A percentile compares a stretch with the other conserved stretches of the same genome.
phyloP scores from a whole-genome alignment of 1,284 basidiomycete species.

The Boletus sp. region DNA sequence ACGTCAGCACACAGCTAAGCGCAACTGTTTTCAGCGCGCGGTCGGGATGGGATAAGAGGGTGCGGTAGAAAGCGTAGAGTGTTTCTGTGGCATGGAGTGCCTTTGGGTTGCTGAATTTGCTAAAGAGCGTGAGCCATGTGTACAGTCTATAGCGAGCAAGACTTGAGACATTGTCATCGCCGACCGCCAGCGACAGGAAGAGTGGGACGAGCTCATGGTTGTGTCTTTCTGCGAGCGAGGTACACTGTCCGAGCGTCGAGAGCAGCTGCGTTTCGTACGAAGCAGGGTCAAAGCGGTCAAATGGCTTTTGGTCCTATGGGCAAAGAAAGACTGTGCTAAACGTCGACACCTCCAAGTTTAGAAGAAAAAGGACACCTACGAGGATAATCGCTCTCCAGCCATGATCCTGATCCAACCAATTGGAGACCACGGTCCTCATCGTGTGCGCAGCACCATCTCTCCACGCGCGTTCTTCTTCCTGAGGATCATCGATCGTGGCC shows the following conservation, averaged over 20 bases:
- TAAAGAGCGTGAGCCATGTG: conserved; percentile 85
- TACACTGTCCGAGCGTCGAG: conserved; percentile 63
- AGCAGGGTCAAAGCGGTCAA: conserved; percentile 72
- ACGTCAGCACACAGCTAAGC: conserved; percentile 83
- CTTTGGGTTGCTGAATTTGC: conserved; percentile 91
- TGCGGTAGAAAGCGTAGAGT: conserved; percentile 71
- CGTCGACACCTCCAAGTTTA: not conserved
- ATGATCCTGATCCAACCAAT: conserved; percentile 47
- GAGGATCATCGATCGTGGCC: conserved; percentile 45
- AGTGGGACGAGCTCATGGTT: conserved; percentile 80
- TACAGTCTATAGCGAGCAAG: conserved; percentile 62
- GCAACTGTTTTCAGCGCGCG: conserved; percentile 77
- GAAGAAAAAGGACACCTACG: conserved; percentile 33
- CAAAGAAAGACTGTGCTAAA: not conserved
- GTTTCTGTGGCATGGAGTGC: conserved; percentile 74
- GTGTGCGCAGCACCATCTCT: conserved; percentile 73
- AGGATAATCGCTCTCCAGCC: conserved; percentile 38
- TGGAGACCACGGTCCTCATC: conserved; percentile 47
- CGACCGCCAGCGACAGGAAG: conserved; percentile 62
- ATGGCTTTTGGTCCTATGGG: conserved; percentile 56
- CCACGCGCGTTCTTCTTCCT: conserved; percentile 75
- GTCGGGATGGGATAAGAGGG: conserved; percentile 88
- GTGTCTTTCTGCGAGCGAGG: conserved; percentile 80
- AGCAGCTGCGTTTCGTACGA: conserved; percentile 86
- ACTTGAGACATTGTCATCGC: conserved; percentile 41